These are phyloP conservation scores for Castanopsis chinensis DNA, from an alignment of 306 rosid species.

Conservation along the genomic window DNA sequence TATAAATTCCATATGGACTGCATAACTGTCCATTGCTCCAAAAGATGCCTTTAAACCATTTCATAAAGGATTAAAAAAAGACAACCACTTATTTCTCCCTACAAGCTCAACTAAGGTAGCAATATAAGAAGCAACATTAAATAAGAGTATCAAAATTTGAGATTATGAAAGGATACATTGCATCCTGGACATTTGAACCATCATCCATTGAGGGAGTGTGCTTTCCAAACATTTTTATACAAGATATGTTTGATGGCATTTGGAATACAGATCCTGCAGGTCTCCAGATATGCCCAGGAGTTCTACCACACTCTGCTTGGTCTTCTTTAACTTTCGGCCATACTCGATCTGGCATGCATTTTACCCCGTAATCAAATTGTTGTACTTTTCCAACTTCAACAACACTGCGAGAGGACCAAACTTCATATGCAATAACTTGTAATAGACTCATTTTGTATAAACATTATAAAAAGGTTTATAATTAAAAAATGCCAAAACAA, in stretches of 20 bases:
- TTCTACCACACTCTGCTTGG: constrained; percentile 22
- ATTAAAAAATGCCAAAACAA: not conserved
- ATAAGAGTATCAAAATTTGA: not conserved
- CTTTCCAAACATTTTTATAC: constrained; percentile 55
- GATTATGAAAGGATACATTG: constrained; percentile 62
- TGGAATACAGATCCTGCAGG: constrained; percentile 38
- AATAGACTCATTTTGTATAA: constrained; percentile 21
- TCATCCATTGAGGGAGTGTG: constrained; percentile 29
- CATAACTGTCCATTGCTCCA: not conserved
- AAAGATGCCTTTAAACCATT: not conserved
- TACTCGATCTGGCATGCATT: constrained; percentile 51
- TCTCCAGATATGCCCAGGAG: constrained; percentile 50
- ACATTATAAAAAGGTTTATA: not conserved
- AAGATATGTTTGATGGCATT: constrained; percentile 64
- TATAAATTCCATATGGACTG: not conserved
- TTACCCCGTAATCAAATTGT: constrained; percentile 24
- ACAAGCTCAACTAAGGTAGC: not conserved
- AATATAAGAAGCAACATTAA: not conserved
- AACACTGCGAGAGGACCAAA: constrained; percentile 51
- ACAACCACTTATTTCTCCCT: not conserved
- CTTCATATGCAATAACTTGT: constrained; percentile 41
- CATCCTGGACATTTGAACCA: constrained; percentile 40
- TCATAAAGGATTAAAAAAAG: not conserved
- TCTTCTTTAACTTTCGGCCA: constrained; percentile 41
- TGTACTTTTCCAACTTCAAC: constrained; percentile 57